phyloP scores from a whole-genome alignment of 257 asterid species.

The Cynanchum wilfordii region DNA sequence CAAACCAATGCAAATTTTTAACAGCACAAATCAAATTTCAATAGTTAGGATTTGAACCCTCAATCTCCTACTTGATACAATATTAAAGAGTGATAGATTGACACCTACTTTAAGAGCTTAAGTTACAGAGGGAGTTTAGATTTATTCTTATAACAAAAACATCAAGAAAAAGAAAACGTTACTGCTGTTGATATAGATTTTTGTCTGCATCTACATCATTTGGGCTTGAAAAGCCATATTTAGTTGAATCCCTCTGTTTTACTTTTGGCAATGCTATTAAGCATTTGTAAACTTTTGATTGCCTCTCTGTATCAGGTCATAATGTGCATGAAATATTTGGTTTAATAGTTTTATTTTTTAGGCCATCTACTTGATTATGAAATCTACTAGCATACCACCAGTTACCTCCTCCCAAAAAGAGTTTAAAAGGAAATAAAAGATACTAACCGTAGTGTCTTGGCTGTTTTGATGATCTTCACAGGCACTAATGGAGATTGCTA shows the following conservation, averaged over 20 bases:
- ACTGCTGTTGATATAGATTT: background rate
- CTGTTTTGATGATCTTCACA: constrained; percentile 83
- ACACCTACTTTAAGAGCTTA: no score
- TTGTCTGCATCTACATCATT: background rate
- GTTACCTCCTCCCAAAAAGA: background rate
- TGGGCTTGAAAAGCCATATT: background rate
- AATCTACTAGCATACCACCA: background rate
- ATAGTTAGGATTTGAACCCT: no score
- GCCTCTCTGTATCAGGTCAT: background rate
- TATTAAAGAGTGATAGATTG: no score
- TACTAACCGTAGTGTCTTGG: constrained; percentile 67
- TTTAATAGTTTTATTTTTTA: background rate
- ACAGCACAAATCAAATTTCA: no score
- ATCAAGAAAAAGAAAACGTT: background rate
- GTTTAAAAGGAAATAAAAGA: constrained; percentile 1
- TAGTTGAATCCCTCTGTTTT: background rate
- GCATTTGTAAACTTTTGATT: background rate
- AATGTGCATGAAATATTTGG: background rate
- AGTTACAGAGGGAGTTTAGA: no score
- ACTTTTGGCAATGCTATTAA: background rate
- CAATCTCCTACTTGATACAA: no score
- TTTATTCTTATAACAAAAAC: no score
- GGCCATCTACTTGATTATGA: background rate
- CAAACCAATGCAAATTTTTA: no score
- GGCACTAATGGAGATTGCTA: constrained; percentile 71